These are phyloP conservation scores for Penicillium canescens DNA, from an alignment of 495 filamentous ascomycete genomes.

Conservation along the genomic window DNA sequence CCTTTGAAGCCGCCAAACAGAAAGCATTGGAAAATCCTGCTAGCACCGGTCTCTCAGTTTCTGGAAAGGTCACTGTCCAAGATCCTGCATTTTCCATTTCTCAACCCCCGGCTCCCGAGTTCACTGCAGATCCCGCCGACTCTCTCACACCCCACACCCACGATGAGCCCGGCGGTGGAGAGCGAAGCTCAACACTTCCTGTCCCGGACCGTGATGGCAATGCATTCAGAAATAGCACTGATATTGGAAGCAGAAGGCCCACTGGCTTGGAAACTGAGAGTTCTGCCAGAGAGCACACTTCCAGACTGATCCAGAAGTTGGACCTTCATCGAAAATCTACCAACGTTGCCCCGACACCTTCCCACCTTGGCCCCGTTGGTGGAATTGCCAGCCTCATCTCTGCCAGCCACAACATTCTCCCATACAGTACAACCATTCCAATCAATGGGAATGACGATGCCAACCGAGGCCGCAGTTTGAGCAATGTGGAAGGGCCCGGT, in stretches of 20 bases:
- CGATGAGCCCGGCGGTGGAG: constrained; percentile 54
- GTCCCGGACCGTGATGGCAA: constrained; percentile 62
- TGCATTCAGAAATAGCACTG: constrained; percentile 67
- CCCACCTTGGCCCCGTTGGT: constrained; percentile 47
- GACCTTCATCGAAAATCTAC: constrained; percentile 84
- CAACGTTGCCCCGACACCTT: constrained; percentile 40
- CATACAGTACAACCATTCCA: constrained; percentile 49
- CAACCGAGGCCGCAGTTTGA: constrained; percentile 32
- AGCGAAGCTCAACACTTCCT: constrained; percentile 65
- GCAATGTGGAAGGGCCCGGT: constrained; percentile 43
- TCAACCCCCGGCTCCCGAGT: constrained; percentile 82
- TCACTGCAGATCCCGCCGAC: constrained; percentile 75
- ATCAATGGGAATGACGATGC: constrained; percentile 30
- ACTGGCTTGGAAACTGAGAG: constrained; percentile 52
- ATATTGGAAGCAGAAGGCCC: constrained; percentile 55
- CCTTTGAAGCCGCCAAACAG: constrained; percentile 91
- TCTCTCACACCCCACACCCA: constrained; percentile 58
- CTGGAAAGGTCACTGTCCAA: constrained; percentile 52
- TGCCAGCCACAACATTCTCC: constrained; percentile 77
- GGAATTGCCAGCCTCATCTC: constrained; percentile 89
- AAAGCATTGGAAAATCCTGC: constrained; percentile 79
- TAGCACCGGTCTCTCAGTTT: constrained; percentile 60
- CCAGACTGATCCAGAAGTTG: constrained; percentile 87
- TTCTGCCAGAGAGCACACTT: constrained; percentile 70
- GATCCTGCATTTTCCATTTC: constrained; percentile 94